Evolutionary conservation across 805 yeast species (phyloP).

Genomic region (Metschnikowia drakensbergensis): DNA sequence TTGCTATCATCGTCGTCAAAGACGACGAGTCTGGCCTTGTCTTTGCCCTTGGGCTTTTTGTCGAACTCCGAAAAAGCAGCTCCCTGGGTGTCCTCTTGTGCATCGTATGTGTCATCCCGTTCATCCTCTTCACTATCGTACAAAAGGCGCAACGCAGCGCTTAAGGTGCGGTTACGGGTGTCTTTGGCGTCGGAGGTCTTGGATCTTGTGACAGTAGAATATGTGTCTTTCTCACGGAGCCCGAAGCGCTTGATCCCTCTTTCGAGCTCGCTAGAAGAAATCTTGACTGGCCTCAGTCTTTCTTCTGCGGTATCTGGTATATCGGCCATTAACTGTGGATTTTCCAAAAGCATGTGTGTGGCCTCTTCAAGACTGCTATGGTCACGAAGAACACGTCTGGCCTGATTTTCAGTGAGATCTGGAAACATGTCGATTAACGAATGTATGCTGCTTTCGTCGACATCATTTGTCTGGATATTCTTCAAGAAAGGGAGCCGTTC

Average conservation of each 20-base stretch:
- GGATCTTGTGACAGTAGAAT: neutral
- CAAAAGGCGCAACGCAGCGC: slow-evolving; percentile 57
- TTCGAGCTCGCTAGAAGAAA: slow-evolving; percentile 12
- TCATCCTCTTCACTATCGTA: slow-evolving; percentile 82
- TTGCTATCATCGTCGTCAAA: slow-evolving; percentile 23
- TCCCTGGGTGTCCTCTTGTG: slow-evolving; percentile 43
- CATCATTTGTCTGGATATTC: slow-evolving; percentile 3
- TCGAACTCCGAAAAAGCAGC: slow-evolving; percentile 11
- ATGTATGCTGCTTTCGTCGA: slow-evolving; percentile 34
- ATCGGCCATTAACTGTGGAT: slow-evolving; percentile 43
- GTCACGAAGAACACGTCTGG: slow-evolving; percentile 45
- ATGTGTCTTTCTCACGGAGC: slow-evolving; percentile 23
- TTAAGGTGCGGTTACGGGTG: slow-evolving; percentile 53
- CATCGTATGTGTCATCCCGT: slow-evolving; percentile 73
- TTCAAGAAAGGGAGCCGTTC: slow-evolving; percentile 49
- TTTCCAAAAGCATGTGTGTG: slow-evolving; percentile 59
- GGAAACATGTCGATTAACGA: slow-evolving; percentile 65
- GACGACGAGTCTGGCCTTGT: slow-evolving; percentile 25
- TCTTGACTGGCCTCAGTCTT: neutral
- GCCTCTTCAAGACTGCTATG: slow-evolving; percentile 53
- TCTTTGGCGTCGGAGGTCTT: slow-evolving; percentile 22
- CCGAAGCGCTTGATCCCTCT: slow-evolving; percentile 14
- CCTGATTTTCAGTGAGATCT: slow-evolving; percentile 44
- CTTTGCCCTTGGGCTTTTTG: slow-evolving; percentile 8
- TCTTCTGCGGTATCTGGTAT: slow-evolving; percentile 18